phyloP scores from a whole-genome alignment of 2,329 filamentous ascomycete genomes.

The Fusarium irregulare region DNA sequence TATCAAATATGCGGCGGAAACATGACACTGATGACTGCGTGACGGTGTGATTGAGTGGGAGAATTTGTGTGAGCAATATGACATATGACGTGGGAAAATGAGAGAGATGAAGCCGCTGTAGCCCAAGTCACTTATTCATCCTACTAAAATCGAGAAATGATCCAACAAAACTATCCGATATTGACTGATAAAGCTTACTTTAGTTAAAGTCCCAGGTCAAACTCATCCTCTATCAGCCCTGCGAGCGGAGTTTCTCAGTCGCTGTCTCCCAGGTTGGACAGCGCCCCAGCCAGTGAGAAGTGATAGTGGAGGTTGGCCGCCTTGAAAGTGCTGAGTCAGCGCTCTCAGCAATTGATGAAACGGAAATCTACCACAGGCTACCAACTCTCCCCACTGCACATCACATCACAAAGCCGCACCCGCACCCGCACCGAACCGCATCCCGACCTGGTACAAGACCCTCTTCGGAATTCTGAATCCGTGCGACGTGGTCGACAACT shows the following conservation, averaged over 20 bases:
- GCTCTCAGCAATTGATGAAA: constrained; percentile 42
- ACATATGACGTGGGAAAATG: neutral
- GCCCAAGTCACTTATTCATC: neutral
- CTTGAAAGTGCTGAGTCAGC: constrained; percentile 42
- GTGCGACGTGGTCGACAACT: constrained; percentile 26
- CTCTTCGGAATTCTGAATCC: constrained; percentile 22
- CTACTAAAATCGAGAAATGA: neutral
- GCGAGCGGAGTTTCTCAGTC: constrained; percentile 22
- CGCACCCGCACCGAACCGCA: constrained; percentile 36
- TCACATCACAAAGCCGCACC: constrained; percentile 46
- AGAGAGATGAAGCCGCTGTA: neutral
- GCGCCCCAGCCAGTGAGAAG: neutral
- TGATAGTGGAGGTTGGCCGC: neutral
- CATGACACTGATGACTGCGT: neutral
- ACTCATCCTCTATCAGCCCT: constrained; percentile 25
- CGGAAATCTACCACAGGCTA: constrained; percentile 47
- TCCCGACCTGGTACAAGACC: constrained; percentile 39
- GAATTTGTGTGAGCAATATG: neutral
- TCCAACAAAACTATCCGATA: neutral
- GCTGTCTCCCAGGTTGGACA: neutral
- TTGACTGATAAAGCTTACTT: neutral
- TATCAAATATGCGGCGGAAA: neutral
- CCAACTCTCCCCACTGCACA: constrained; percentile 55
- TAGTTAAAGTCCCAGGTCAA: neutral
- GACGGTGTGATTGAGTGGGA: neutral